phyloP scores from a whole-genome alignment of 768 basidiomycete species.

The Tylopilus sp. region DNA sequence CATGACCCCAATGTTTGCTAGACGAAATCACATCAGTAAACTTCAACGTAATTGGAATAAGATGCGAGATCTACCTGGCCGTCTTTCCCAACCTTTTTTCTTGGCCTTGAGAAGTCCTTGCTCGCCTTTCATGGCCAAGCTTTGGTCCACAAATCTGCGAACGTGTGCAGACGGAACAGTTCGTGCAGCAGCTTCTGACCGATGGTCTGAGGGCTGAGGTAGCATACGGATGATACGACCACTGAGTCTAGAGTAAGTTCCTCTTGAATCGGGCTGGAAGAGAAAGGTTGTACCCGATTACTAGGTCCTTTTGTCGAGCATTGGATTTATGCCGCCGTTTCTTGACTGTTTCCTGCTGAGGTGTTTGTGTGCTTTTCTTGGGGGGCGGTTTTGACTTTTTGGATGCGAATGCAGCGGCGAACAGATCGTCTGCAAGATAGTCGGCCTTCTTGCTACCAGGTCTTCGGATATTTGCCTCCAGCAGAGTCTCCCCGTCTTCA shows the following conservation, averaged over 20 bases:
- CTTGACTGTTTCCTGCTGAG: constrained; percentile 20
- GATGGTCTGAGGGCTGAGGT: constrained; percentile 26
- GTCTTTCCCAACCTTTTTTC: constrained; percentile 53
- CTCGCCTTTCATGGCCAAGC: constrained; percentile 44
- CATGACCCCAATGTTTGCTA: constrained; percentile 58
- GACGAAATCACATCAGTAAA: background rate
- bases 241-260: constrained; percentile 32
- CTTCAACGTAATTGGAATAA: background rate
- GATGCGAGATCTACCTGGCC: constrained; percentile 44
- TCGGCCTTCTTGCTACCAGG: constrained; percentile 37
- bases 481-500: background rate
- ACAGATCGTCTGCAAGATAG: constrained; percentile 67
- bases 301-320: constrained; percentile 43
- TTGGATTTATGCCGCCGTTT: constrained; percentile 33
- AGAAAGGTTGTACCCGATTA: constrained; percentile 46
- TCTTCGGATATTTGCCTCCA: background rate
- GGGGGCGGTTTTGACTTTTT: constrained; percentile 12
- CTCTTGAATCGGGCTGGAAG: background rate
- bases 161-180: constrained; percentile 46
- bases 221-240: constrained; percentile 53
- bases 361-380: constrained; percentile 23
- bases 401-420: constrained; percentile 51
- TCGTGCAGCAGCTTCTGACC: constrained; percentile 36
- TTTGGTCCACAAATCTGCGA: constrained; percentile 50
- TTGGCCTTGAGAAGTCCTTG: constrained; percentile 30